A percentile compares a stretch with the other conserved stretches of the same genome.
phyloP scores from a whole-genome alignment of 768 basidiomycete genomes.

The Termitomyces sp. region DNA sequence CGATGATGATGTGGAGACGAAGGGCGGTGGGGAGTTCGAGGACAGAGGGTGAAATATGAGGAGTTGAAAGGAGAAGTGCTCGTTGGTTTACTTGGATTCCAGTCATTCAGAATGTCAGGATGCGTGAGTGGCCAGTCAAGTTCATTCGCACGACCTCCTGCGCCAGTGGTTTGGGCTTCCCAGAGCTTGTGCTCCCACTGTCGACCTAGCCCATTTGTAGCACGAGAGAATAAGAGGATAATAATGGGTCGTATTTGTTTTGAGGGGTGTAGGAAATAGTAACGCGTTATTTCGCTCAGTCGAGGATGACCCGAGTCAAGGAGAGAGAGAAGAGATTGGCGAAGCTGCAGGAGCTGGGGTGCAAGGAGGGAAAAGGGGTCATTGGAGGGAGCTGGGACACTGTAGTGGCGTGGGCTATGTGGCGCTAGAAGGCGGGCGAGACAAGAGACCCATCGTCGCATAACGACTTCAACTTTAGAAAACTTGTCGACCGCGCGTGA shows the following conservation, averaged over 20 bases:
- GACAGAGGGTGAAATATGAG: slow-evolving; percentile 34
- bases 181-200: slow-evolving; percentile 55
- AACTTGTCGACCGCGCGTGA: slow-evolving; percentile 3
- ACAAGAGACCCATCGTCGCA: slow-evolving; percentile 14
- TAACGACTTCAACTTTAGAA: slow-evolving; percentile 2
- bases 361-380: slow-evolving; percentile 72
- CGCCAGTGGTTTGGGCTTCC: slow-evolving; percentile 47
- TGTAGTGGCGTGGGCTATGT: slow-evolving; percentile 10
- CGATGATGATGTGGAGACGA: slow-evolving; percentile 25
- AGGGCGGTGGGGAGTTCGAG: slow-evolving; percentile 20
- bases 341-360: slow-evolving; percentile 64
- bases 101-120: slow-evolving; percentile 80
- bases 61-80: slow-evolving; percentile 54
- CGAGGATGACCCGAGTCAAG: slow-evolving; percentile 83
- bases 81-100: slow-evolving; percentile 75
- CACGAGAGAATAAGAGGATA: slow-evolving; percentile 80
- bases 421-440: slow-evolving; percentile 8
- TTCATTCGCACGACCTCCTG: slow-evolving; percentile 48
- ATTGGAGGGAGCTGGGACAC: not conserved
- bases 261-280: slow-evolving; percentile 88
- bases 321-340: slow-evolving; percentile 64
- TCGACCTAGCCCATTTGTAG: slow-evolving; percentile 83
- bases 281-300: slow-evolving; percentile 81
- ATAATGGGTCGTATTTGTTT: slow-evolving; percentile 90
- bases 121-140: slow-evolving; percentile 73